Evolutionary conservation across 1,284 basidiomycete genomes (phyloP).

Genomic region (Ceratobasidium sp.): DNA sequence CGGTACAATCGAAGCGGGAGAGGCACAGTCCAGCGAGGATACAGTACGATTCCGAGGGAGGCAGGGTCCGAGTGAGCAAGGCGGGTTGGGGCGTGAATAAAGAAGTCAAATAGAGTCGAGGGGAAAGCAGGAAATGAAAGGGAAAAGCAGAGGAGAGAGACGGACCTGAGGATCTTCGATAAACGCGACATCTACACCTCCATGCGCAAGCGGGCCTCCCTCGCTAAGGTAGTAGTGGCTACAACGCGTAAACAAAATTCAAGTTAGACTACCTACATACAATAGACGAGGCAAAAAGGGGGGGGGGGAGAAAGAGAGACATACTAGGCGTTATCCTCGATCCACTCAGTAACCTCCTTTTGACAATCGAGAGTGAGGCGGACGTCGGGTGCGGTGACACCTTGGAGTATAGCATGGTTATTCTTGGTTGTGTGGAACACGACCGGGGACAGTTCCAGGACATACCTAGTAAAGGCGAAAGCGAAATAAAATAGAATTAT

Average conservation of each 20-base stretch:
- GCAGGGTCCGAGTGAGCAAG: no score
- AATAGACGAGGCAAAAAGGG: no score
- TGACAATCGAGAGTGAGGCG: constrained; percentile 81
- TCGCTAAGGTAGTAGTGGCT: constrained; percentile 78
- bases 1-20: no score
- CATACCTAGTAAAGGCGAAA: no score
- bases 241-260: not conserved
- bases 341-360: constrained; percentile 80
- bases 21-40: no score
- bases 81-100: no score
- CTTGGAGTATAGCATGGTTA: constrained; percentile 90
- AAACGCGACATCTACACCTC: constrained; percentile 85
- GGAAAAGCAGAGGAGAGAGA: not conserved
- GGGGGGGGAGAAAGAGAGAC: not conserved
- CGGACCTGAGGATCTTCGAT: constrained; percentile 72
- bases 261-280: no score
- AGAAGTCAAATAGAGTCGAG: no score
- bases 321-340: constrained; percentile 73
- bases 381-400: constrained; percentile 80
- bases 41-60: no score
- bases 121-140: not conserved
- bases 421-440: constrained; percentile 93
- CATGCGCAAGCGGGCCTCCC: constrained; percentile 80
- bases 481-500: no score
- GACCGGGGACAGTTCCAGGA: constrained; percentile 85